phyloP scores from a whole-genome alignment of 768 basidiomycete species.

The Amanita exitialis region DNA sequence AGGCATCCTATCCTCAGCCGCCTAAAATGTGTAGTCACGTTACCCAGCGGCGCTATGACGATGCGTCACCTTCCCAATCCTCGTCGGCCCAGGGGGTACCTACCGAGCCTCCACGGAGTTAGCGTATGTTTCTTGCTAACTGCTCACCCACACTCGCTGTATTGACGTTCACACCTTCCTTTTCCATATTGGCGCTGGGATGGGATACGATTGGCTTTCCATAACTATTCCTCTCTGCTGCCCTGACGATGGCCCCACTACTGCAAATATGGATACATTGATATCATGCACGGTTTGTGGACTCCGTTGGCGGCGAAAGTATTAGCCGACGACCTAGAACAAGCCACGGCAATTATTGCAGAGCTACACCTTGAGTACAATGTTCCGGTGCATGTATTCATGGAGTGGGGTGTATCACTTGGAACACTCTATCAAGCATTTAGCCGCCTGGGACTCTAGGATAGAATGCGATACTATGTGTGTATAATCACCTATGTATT shows the following conservation, averaged over 20 bases:
- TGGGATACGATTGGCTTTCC: too few relatives aligned
- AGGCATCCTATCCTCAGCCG: background rate
- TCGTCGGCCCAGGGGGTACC: too few relatives aligned
- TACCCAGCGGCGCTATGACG: background rate
- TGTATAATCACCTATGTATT: too few relatives aligned
- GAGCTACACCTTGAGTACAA: background rate
- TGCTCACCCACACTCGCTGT: too few relatives aligned
- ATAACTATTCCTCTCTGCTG: background rate
- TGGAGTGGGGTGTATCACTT: constrained; percentile 3
- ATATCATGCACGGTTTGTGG: too few relatives aligned
- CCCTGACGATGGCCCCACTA: background rate
- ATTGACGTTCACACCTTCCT: too few relatives aligned
- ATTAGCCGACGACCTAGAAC: background rate
- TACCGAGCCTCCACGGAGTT: too few relatives aligned
- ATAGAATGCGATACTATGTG: too few relatives aligned
- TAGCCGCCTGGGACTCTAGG: background rate
- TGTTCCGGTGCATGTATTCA: background rate
- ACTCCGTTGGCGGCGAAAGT: background rate
- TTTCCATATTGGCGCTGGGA: too few relatives aligned
- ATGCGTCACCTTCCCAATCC: background rate
- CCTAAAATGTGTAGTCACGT: too few relatives aligned
- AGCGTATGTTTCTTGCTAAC: too few relatives aligned
- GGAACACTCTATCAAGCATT: constrained; percentile 5
- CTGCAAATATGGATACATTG: background rate
- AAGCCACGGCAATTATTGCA: background rate